Evolutionary conservation across 345 rosid genomes (phyloP).

Genomic region (sweet orange (Citrus sinensis)): DNA sequence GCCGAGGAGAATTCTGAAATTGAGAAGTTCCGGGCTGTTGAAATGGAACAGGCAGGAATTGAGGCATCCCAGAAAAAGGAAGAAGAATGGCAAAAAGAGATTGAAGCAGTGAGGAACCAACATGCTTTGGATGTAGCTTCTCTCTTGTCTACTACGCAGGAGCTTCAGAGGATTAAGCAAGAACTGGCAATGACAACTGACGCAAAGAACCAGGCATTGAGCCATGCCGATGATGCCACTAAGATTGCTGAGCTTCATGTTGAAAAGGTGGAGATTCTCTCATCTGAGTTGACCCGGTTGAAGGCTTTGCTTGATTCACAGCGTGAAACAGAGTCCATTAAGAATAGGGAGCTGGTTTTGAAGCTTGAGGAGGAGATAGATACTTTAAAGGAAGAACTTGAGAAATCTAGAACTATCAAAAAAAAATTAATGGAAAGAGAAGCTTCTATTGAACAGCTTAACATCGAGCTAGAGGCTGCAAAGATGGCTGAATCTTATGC

Average conservation of each 20-base stretch:
- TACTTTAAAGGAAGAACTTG: constrained; percentile 59
- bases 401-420: constrained; percentile 45
- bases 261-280: constrained; percentile 74
- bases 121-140: constrained; percentile 81
- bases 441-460: constrained; percentile 65
- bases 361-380: constrained; percentile 56
- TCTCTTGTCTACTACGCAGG: constrained; percentile 65
- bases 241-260: constrained; percentile 80
- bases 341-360: constrained; percentile 42
- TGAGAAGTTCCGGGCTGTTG: constrained; percentile 87
- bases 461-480: constrained; percentile 75
- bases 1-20: constrained; percentile 81
- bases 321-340: constrained; percentile 44
- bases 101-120: constrained; percentile 68
- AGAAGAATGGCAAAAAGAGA: constrained; percentile 79
- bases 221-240: constrained; percentile 89
- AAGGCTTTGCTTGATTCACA: constrained; percentile 77
- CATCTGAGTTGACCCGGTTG: constrained; percentile 63
- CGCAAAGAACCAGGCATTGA: constrained; percentile 82
- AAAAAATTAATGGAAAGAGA: constrained; percentile 57
- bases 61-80: constrained; percentile 80
- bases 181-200: constrained; percentile 68
- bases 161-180: constrained; percentile 65
- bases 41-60: constrained; percentile 86
- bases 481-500: constrained; percentile 89